Evolutionary conservation across 305 asterid species (phyloP).

Genomic region (Fraxinus dipetala): DNA sequence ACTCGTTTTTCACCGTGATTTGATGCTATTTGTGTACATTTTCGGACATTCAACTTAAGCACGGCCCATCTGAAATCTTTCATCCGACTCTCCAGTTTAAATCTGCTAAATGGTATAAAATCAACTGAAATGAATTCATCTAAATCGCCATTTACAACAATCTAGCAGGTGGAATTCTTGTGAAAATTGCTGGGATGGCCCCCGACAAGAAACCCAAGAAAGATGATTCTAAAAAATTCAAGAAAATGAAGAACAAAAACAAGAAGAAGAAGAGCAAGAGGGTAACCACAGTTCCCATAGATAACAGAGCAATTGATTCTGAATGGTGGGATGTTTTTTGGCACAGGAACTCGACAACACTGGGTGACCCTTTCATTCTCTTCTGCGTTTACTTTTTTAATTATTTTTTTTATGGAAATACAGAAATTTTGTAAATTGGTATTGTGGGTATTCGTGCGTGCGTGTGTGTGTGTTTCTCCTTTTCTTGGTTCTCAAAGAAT

Average conservation of each 20-base stretch:
- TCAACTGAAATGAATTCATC: not conserved
- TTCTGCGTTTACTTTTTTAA: not conserved
- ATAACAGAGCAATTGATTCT: conserved; percentile 67
- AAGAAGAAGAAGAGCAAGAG: conserved; percentile 53
- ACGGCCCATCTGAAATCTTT: not conserved
- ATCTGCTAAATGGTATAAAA: not conserved
- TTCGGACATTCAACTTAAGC: not conserved
- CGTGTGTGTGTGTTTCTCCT: not conserved
- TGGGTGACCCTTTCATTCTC: conserved; percentile 37
- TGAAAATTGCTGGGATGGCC: conserved; percentile 41
- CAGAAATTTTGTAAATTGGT: conserved; percentile 1
- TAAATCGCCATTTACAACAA: not conserved
- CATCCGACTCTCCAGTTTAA: not conserved
- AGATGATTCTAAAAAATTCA: conserved; percentile 51
- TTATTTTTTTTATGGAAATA: not conserved
- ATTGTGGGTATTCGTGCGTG: not conserved
- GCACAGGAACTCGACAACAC: conserved; percentile 59
- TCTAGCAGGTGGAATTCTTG: not conserved
- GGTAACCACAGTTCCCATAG: conserved; percentile 39
- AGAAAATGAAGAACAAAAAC: conserved; percentile 43
- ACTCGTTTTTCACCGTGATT: not conserved
- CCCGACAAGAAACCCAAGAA: conserved; percentile 62
- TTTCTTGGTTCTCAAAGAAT: not conserved
- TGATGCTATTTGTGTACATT: not conserved
- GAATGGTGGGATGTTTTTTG: conserved; percentile 97